Evolutionary conservation across 306 rosid species (phyloP).

Genomic region (Cyamopsis tetragonoloba): DNA sequence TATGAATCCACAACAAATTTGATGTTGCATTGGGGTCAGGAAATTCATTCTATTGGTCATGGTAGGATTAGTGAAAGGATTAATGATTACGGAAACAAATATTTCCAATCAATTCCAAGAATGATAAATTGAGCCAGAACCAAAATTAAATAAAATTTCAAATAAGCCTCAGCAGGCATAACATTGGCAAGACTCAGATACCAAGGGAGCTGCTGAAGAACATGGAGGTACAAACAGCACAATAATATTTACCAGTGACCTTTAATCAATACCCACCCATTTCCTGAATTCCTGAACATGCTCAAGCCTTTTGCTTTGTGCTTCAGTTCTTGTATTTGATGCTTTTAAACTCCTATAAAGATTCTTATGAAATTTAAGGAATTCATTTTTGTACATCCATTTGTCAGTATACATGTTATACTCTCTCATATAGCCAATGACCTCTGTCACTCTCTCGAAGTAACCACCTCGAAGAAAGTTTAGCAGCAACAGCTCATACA

Average conservation of each 20-base stretch:
- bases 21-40: neutral
- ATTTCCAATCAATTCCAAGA: neutral
- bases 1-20: constrained; percentile 2
- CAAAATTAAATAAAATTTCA: constrained; percentile 6
- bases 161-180: neutral
- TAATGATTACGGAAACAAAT: neutral
- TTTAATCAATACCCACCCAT: constrained; percentile 56
- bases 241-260: neutral
- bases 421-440: constrained; percentile 55
- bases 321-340: constrained; percentile 67
- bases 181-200: neutral
- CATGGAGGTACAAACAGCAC: neutral
- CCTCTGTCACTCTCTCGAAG: constrained; percentile 94
- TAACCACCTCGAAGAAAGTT: constrained; percentile 78
- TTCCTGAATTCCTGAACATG: constrained; percentile 65
- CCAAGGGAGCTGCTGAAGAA: neutral
- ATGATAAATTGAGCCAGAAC: neutral
- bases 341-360: constrained; percentile 68
- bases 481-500: constrained; percentile 63
- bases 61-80: neutral
- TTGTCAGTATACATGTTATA: constrained; percentile 57
- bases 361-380: constrained; percentile 66
- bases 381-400: constrained; percentile 70
- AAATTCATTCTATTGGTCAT: neutral
- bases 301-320: constrained; percentile 65